These are phyloP conservation scores for Diaporthe vexans DNA, from an alignment of 2,329 filamentous ascomycete species.

Conservation along the genomic window DNA sequence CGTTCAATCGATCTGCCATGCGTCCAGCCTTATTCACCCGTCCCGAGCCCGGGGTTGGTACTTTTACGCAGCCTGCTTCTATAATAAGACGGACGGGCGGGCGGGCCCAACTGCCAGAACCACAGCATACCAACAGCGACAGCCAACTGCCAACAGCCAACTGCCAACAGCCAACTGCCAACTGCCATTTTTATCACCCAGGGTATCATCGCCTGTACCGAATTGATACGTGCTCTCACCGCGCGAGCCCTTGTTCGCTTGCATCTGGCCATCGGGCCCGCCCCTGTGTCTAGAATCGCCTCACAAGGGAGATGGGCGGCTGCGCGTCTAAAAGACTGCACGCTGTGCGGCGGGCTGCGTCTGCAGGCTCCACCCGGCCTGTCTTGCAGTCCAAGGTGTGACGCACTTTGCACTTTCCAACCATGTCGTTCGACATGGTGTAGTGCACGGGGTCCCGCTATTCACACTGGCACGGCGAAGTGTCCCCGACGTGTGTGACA, in stretches of 20 bases:
- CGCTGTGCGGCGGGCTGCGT: not conserved
- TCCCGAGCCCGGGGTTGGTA: not conserved
- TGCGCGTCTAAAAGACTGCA: slow-evolving; percentile 8
- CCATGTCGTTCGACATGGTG: too few species aligned
- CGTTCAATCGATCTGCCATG: not conserved
- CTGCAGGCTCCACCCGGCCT: not conserved
- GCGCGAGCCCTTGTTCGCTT: not conserved
- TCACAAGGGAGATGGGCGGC: slow-evolving; percentile 19
- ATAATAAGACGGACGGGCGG: slow-evolving; percentile 16
- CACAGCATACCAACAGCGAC: too few species aligned
- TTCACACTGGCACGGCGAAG: not conserved
- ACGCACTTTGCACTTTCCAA: too few species aligned
- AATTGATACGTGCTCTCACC: not conserved
- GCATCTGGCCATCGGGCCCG: slow-evolving; percentile 22
- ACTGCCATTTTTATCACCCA: slow-evolving; percentile 11
- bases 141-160: not conserved
- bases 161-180: not conserved
- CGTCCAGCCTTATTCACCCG: not conserved
- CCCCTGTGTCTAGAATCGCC: slow-evolving; percentile 2
- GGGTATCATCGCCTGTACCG: slow-evolving; percentile 9
- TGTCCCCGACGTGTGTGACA: not conserved
- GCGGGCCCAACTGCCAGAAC: not conserved
- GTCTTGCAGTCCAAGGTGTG: not conserved
- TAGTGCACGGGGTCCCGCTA: too few species aligned
- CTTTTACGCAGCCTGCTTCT: slow-evolving; percentile 7